Evolutionary conservation across 169 alveolate species (phyloP), one percentile per base, ranked within the genome.

Genomic region (Plasmodium malariae): DNA sequence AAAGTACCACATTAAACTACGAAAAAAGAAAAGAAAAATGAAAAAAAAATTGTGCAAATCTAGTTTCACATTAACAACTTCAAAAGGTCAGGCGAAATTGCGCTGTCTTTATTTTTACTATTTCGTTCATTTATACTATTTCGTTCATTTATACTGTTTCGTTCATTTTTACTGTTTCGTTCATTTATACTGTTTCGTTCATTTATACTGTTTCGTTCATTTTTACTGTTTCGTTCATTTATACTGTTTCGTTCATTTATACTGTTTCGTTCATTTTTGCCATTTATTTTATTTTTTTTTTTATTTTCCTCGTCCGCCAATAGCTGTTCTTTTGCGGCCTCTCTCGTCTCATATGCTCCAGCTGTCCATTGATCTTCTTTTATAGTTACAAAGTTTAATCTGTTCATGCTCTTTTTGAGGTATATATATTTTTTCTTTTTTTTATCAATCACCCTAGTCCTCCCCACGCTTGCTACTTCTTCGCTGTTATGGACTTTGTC

Each of bases 11-110:
- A 55, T 55, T 12, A 17, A 55, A 55, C 2, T 3, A 62, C 51
- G 0, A 62, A 34, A 62, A 37, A 68, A 68, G 43, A 68, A 68
- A 68, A 37, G 3, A 34, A 68, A 68, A 40, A 14, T 17, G 21
- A 21, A 36, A 67, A 36, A 62, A n/a, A 62, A 62, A 30, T 19
- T 28, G 32, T 0, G 11, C 0, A 14, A 34, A 32, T 65, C 7
- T 19, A 14, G 14, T 34, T 7, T 65, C n/a, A 28, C 55, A 49
- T 26, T 7, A 71, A 51, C 43, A 32, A 30, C 19, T 24, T 54
- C 34, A 80, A 68, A 34, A 80, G 65, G 32, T 65, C 59, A 2
- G 78, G 17, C 0, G 90, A 80, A 80, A 80, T 71, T 12, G 70
- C 40, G 28, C 37, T 80, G 54, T 14, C n/a, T 24, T 40, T 68